A percentile compares a stretch with the other conserved stretches of the same genome.
Evolutionary conservation across 345 rosid species (phyloP).

Genomic region (Citrus sp.): DNA sequence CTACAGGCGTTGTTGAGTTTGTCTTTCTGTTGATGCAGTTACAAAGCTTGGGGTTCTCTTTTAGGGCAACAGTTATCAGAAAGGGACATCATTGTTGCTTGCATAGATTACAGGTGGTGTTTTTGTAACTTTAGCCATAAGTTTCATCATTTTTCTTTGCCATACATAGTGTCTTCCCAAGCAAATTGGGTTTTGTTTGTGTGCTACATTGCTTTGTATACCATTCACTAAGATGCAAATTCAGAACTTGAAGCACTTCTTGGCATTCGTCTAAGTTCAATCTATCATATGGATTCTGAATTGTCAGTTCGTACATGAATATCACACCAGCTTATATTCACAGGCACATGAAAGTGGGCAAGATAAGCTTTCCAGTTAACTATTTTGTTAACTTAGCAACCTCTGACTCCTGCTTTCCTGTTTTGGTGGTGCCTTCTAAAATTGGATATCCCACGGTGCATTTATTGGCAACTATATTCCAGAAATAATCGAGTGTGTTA

Average conservation of each 20-base stretch:
- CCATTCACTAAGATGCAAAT: not conserved
- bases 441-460: not conserved
- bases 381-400: not conserved
- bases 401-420: not conserved
- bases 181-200: not conserved
- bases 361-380: not conserved
- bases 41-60: constrained; percentile 98
- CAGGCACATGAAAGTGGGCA: not conserved
- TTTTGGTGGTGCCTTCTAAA: not conserved
- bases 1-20: constrained; percentile 17
- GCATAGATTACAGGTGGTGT: constrained; percentile 90
- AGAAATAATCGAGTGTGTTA: not conserved
- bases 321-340: not conserved
- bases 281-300: not conserved
- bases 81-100: constrained; percentile 88
- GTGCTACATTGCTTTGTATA: not conserved
- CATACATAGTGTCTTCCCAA: not conserved
- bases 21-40: constrained; percentile 52
- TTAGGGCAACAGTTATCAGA: constrained; percentile 92
- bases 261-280: not conserved
- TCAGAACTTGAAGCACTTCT: not conserved
- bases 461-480: not conserved
- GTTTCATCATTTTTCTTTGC: not conserved
- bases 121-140: not conserved
- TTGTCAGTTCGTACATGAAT: not conserved